phyloP scores from a whole-genome alignment of 257 asterid genomes.

The Verbena officinalis region DNA sequence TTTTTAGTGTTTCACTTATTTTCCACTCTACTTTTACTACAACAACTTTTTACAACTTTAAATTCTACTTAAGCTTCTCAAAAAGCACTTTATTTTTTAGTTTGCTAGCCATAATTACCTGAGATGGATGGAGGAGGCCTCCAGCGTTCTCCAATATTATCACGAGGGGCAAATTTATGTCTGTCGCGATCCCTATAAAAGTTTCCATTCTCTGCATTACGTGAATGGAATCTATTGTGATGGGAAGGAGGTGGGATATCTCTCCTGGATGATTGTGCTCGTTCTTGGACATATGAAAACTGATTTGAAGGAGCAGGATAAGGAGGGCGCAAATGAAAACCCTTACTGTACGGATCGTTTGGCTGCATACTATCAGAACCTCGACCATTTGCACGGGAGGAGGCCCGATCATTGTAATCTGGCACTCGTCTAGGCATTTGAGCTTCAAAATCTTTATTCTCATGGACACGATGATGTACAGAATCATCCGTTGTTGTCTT shows the following conservation, averaged over 20 bases:
- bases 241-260: conserved; percentile 55
- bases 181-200: conserved; percentile 60
- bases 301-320: conserved; percentile 92
- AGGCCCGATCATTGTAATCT: conserved; percentile 47
- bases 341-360: conserved; percentile 54
- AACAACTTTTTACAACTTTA: no score
- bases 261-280: conserved; percentile 53
- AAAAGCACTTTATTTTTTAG: no score
- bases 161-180: conserved; percentile 47
- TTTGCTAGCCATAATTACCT: conserved; percentile 44
- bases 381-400: conserved; percentile 42
- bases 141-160: conserved; percentile 69
- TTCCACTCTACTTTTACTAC: no score
- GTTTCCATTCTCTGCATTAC: conserved; percentile 56
- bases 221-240: conserved; percentile 60
- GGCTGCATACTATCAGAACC: conserved; percentile 45
- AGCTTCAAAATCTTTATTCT: conserved; percentile 47
- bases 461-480: conserved; percentile 48
- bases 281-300: conserved; percentile 78
- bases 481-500: conserved; percentile 36
- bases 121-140: conserved; percentile 64
- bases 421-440: conserved; percentile 49
- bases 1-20: no score
- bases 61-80: no score
- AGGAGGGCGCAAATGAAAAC: conserved; percentile 82